Base-by-base conservation (phyloP, 1,139 yeast species). In the Taiozyma sp. region DNA sequence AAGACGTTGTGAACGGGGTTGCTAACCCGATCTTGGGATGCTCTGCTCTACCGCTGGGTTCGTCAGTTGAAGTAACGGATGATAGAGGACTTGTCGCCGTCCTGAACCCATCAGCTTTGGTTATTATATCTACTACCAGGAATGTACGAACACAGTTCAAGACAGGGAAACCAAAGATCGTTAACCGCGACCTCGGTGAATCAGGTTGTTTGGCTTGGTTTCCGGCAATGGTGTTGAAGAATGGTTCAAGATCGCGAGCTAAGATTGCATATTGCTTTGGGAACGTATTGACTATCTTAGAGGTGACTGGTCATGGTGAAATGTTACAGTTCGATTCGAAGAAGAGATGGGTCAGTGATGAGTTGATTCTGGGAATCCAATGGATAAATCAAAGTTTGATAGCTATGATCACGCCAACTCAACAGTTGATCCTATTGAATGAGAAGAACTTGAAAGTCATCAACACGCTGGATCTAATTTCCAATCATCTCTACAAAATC, bases 211-310 rank as follows among this genome's bases (percentile, higher is more conserved):
- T 84, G 19, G 70, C 79, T 13, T 87, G 95, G 95, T 83, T 72
- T 57, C 84, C 83, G 0, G 75, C 78, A 3, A 64, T 71, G 3
- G 62, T 60, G 4, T 54, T 56, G 23, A 65, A 63, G 36, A 53
- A 55, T 45, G 64, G 48, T 41, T 49, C 23, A 12, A 51, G n/a
- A 51, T 64, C 6, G 54, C 66, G 48, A 40, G 82, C 92, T 0
- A 70, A 75, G 52, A 66, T 89, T 43, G 92, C 87, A 0, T 87
- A 82, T 60, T 72, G 86, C 40, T 86, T 91, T 87, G 74, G 81
- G 27, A 81, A 82, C 56, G 72, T 73, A 14, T 60, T 87, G 47
- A 76, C 81, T 0, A 66, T 87, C 1, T 57, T 84, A 29, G 89
- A 85, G 55, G 64, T 87, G 1, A 69, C 69, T 28, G 51, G 55